These are phyloP conservation scores for Plasmodium yoelii DNA, from an alignment of 169 alveolate species.

Conservation along the genomic window DNA sequence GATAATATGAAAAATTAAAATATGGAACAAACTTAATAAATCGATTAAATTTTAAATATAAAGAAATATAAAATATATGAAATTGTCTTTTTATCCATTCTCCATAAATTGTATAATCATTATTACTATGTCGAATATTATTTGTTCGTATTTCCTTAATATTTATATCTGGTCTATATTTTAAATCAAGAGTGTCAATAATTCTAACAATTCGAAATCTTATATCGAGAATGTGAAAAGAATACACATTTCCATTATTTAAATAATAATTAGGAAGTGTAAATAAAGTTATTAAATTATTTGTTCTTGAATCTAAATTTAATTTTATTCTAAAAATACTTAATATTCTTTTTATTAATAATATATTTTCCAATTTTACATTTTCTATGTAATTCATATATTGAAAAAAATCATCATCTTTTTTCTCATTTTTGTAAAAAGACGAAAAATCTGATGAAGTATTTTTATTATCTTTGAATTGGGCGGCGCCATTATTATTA, in stretches of 20 bases:
- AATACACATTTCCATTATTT: conserved; percentile 51
- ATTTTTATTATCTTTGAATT: background rate
- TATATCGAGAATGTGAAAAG: conserved; percentile 69
- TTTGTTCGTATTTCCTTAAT: background rate
- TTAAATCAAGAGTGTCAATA: conserved; percentile 40
- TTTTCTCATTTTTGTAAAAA: background rate
- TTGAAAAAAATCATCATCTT: conserved; percentile 7
- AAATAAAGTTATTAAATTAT: conserved; percentile 51
- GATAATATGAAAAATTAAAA: conserved; percentile 7
- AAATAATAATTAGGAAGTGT: conserved; percentile 63
- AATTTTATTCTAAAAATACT: conserved; percentile 62
- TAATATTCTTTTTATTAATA: conserved; percentile 57
- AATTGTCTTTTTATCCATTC: conserved; percentile 61
- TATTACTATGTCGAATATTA: background rate
- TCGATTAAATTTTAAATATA: conserved; percentile 40
- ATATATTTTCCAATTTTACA: conserved; percentile 43
- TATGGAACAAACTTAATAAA: conserved; percentile 65
- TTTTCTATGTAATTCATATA: conserved; percentile 38
- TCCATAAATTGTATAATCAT: conserved; percentile 5
- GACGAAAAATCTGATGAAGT: background rate
- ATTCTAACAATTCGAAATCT: conserved; percentile 57
- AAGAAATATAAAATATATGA: conserved; percentile 50
- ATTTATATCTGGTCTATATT: conserved; percentile 1
- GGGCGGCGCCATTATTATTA: background rate
- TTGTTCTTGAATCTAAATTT: conserved; percentile 28